A percentile compares a stretch with the other conserved stretches of the same genome.
These are phyloP conservation scores for Pecoramyces ruminantium DNA, from an alignment of 192 early-diverging fungal genomes.

Conservation along the genomic window DNA sequence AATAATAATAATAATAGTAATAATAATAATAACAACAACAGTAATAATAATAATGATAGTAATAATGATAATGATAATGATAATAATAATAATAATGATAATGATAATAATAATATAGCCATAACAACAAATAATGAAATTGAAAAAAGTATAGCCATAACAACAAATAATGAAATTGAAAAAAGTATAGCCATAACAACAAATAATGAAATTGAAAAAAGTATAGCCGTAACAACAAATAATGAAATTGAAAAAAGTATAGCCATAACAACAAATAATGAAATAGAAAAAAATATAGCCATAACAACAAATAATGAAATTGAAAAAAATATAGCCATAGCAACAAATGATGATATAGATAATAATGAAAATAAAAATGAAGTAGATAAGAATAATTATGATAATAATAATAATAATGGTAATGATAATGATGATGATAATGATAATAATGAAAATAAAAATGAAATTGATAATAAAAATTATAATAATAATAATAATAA, in stretches of 20 bases:
- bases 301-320: background rate
- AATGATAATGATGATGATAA: background rate
- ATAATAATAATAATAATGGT: background rate
- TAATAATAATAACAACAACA: background rate
- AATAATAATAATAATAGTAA: background rate
- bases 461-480: too few species aligned
- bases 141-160: background rate
- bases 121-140: background rate
- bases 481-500: too few species aligned
- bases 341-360: background rate
- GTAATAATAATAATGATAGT: background rate
- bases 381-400: background rate
- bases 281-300: background rate
- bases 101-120: background rate
- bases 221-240: too few species aligned
- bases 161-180: background rate
- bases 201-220: too few species aligned
- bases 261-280: background rate
- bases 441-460: background rate
- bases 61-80: background rate
- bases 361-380: background rate
- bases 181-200: too few species aligned
- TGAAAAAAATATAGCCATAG: background rate
- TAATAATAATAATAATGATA: background rate
- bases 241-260: too few species aligned